Evolutionary conservation across 768 basidiomycete genomes (phyloP).

Genomic region (Leccinum rimulosum): DNA sequence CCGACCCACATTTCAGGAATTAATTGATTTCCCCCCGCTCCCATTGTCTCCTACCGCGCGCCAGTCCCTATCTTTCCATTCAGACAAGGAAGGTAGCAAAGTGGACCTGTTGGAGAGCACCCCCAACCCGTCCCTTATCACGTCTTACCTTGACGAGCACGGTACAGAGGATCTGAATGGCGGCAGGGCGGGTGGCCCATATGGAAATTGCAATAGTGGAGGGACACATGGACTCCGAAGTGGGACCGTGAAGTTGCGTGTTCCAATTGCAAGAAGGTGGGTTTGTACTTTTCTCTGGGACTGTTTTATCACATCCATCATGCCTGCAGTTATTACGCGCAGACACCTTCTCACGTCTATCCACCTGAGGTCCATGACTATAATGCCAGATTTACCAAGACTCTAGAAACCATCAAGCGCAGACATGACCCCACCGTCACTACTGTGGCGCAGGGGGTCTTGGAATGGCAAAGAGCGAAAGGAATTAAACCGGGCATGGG

Average conservation of each 20-base stretch:
- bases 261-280: constrained; percentile 83
- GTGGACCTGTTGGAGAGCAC: constrained; percentile 63
- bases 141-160: constrained; percentile 31
- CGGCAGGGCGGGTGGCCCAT: constrained; percentile 2
- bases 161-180: constrained; percentile 11
- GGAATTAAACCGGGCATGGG: constrained; percentile 30
- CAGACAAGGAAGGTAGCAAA: constrained; percentile 35
- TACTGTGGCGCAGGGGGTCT: constrained; percentile 92
- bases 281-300: constrained; percentile 8
- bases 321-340: constrained; percentile 75
- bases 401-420: constrained; percentile 85
- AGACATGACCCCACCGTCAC: constrained; percentile 98
- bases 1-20: constrained; percentile 54
- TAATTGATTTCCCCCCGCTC: constrained; percentile 83
- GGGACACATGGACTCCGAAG: constrained; percentile 38
- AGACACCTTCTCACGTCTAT: constrained; percentile 66
- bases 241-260: constrained; percentile 64
- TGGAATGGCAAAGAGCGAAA: constrained; percentile 87
- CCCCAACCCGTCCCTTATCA: constrained; percentile 74
- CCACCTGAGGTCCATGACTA: constrained; percentile 94
- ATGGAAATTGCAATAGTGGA: constrained; percentile 30
- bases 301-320: constrained; percentile 1
- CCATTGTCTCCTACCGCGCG: constrained; percentile 64
- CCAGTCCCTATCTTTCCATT: constrained; percentile 54
- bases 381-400: constrained; percentile 86